Conservation (phyloP, 352 stramenopile genomes). For the Phytophthora rubi region DNA sequence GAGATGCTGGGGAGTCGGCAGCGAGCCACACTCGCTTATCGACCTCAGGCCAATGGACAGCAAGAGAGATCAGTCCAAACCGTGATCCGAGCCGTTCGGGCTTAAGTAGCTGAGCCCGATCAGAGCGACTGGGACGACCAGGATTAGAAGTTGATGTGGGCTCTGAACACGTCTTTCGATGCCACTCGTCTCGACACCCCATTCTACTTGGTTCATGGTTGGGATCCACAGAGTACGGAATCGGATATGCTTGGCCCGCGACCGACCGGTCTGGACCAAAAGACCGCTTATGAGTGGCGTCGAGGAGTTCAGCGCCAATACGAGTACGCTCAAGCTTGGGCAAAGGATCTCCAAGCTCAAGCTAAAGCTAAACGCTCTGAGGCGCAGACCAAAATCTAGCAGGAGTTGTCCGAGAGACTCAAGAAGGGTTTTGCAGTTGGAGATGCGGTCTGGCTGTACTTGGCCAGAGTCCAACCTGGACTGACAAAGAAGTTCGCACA, state of each 20-base stretch:
- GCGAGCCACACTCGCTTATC: background rate
- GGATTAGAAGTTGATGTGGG: background rate
- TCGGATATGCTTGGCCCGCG: background rate
- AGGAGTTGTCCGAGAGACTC: background rate
- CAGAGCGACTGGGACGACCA: constrained; percentile 10
- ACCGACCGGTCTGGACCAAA: background rate
- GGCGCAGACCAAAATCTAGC: background rate
- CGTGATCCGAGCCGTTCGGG: background rate
- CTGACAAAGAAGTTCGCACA: background rate
- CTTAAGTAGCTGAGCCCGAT: background rate
- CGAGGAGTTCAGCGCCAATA: background rate
- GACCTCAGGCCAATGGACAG: constrained; percentile 1
- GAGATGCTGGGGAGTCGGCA: background rate
- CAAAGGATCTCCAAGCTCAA: background rate
- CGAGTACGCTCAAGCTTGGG: background rate
- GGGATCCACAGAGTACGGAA: background rate
- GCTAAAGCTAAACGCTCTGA: background rate
- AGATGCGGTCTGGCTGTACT: background rate
- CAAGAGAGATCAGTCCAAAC: constrained; percentile 6
- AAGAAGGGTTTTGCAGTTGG: background rate
- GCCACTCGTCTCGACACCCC: background rate
- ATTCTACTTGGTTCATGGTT: constrained; percentile 5
- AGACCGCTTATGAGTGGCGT: background rate
- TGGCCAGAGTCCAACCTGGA: background rate
- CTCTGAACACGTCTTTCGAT: background rate